Base-by-base conservation (phyloP, 2,329 filamentous ascomycete species). In the Dothistroma pini region DNA sequence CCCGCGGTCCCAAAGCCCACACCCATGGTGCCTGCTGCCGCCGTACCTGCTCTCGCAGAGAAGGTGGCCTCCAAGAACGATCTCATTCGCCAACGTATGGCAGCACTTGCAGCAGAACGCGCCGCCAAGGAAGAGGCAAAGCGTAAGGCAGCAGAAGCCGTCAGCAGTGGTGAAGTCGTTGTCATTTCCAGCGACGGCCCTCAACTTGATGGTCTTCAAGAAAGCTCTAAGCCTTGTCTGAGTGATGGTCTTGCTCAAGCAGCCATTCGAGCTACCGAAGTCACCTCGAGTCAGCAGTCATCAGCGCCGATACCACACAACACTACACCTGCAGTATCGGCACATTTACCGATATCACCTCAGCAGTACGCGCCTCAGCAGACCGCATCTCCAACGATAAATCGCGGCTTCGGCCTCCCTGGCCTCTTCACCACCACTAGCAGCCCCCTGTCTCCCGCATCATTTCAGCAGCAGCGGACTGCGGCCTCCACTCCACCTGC, bases 51-150 rank as follows among this genome's bases (percentile, higher is more conserved):
- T 11, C 53, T 64, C 12, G 54, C 59, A n/a, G 63, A 60, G 38
- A 63, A 66, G 59, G 47, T 59, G n/a, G 35, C 38, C 11, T 49
- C 60, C 9, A 65, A 71, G 66, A 96, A 90, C 62, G 90, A 90
- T 61, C 77, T 92, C 34, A 81, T 93, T 52, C 86, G 90, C 65
- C 85, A 91, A 71, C 91, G 91, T 67, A 87, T 96, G 71, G 90
- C 91, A 62, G 88, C 88, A 22, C 77, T 95, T 22, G 86, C 86
- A 67, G 71, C 69, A 4, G 61, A 68, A 49, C 68, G 65, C 41
- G 68, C 70, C 48, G 65, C 67, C 32, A 66, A 63, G 56, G 59
- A 63, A 54, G 62, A 57, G 19, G 52, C 50, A n/a, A 64, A 60
- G 54, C 54, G 51, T 32, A 53, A 53, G 31, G 51, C 12, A 32